Evolutionary conservation across 2,329 filamentous ascomycete genomes (phyloP).

Genomic region (Fusarium sp.): DNA sequence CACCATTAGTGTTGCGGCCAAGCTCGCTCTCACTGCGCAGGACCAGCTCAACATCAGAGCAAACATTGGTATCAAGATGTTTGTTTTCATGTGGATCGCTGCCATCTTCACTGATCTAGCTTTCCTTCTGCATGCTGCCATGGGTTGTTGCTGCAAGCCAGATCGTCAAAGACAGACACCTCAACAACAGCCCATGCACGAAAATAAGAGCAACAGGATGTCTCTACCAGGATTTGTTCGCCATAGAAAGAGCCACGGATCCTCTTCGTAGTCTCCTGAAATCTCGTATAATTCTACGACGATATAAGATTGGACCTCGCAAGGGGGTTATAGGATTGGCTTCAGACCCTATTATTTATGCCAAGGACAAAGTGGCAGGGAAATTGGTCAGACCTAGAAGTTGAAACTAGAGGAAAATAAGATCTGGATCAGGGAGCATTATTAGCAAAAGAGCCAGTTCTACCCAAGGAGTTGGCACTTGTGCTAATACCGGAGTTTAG

Average conservation of each 20-base stretch:
- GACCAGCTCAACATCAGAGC: conserved; percentile 81
- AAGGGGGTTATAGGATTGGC: background rate
- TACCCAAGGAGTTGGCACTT: background rate
- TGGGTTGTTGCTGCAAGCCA: conserved; percentile 79
- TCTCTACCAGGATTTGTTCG: conserved; percentile 48
- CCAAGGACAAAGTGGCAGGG: background rate
- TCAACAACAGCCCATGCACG: conserved; percentile 25
- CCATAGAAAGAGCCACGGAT: conserved; percentile 43
- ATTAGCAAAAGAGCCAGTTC: background rate
- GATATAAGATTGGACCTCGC: background rate
- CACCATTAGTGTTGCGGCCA: conserved; percentile 85
- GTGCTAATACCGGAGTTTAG: conserved; percentile 1
- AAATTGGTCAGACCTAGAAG: background rate
- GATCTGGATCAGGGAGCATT: background rate
- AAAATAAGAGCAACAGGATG: conserved; percentile 37
- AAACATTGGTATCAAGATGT: conserved; percentile 77
- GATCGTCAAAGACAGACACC: conserved; percentile 28
- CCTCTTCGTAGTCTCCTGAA: conserved; percentile 16
- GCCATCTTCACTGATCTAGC: conserved; percentile 74
- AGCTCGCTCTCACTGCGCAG: conserved; percentile 77
- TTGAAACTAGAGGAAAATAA: background rate
- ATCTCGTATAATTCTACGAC: background rate
- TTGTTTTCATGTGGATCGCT: conserved; percentile 91
- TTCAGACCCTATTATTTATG: background rate
- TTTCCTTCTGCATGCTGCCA: conserved; percentile 77